Evolutionary conservation across 768 basidiomycete genomes (phyloP).

Genomic region (Steccherinum ochraceum): DNA sequence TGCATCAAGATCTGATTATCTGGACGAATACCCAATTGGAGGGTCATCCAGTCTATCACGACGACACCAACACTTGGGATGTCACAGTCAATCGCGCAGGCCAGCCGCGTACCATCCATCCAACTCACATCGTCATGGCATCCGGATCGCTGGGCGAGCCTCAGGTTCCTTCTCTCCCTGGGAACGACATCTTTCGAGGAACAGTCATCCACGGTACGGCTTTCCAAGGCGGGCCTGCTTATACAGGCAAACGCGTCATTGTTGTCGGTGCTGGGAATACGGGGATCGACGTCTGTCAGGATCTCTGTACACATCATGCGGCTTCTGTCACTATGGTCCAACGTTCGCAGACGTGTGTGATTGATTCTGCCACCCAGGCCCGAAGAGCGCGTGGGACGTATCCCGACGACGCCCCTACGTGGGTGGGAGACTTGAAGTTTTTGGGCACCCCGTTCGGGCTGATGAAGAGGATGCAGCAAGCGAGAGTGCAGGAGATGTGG

Average conservation of each 20-base stretch:
- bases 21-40: conserved; percentile 30
- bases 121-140: conserved; percentile 32
- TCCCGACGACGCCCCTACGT: conserved; percentile 15
- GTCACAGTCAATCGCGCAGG: conserved; percentile 25
- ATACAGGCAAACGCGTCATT: conserved; percentile 27
- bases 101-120: conserved; percentile 20
- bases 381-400: conserved; percentile 3
- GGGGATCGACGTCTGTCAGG: conserved; percentile 31
- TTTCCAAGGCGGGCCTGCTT: conserved; percentile 21
- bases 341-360: conserved; percentile 33
- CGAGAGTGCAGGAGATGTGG: conserved; percentile 14
- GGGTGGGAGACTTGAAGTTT: conserved; percentile 19
- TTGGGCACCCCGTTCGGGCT: conserved; percentile 16
- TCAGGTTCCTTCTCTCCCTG: conserved; percentile 19
- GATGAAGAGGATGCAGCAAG: conserved; percentile 14
- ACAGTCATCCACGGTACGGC: conserved; percentile 22
- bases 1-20: conserved; percentile 32
- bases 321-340: conserved; percentile 35
- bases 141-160: conserved; percentile 29
- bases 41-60: conserved; percentile 26
- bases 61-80: conserved; percentile 23
- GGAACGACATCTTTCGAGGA: conserved; percentile 23
- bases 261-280: conserved; percentile 34
- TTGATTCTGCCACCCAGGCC: conserved; percentile 6
- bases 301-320: conserved; percentile 27